Percentiles rank a stretch among this genome's conserved stretches.
Conservation (phyloP, 805 yeast species). For the Zygosaccharomyces pseudorouxii region DNA sequence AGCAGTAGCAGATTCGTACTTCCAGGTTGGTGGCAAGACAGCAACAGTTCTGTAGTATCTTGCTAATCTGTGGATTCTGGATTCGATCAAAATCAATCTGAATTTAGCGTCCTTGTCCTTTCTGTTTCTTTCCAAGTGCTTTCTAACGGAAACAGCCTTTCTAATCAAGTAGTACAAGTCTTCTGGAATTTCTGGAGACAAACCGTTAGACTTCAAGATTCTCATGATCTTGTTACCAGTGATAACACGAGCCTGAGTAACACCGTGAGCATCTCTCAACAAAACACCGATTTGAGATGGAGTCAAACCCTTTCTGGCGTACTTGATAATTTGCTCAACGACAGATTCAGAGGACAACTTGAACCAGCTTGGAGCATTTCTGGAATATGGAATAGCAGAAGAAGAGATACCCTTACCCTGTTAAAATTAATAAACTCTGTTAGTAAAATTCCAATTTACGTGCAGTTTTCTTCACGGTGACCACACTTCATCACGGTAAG, state of each 20-base stretch:
- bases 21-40: conserved; percentile 99
- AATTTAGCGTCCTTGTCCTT: conserved; percentile 99
- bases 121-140: conserved; percentile 99
- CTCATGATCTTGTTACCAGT: conserved; percentile 99
- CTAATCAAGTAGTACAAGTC: conserved; percentile 98
- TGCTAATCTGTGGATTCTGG: conserved; percentile 99
- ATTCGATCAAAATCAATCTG: conserved; percentile 99
- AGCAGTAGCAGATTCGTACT: conserved; percentile 99
- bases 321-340: conserved; percentile 97
- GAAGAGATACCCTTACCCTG: conserved; percentile 99
- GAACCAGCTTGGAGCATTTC: conserved; percentile 99
- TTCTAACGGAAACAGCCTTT: conserved; percentile 99
- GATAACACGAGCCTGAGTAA: conserved; percentile 92
- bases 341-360: conserved; percentile 92
- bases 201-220: conserved; percentile 98
- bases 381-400: conserved; percentile 98
- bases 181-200: conserved; percentile 99
- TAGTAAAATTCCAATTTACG: conserved; percentile 12
- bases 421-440: conserved; percentile 12
- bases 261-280: conserved; percentile 99
- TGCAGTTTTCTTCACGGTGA: not conserved
- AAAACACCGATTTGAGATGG: conserved; percentile 99
- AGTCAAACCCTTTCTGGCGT: conserved; percentile 99
- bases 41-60: conserved; percentile 99
- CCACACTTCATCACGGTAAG: conserved; percentile 1